phyloP scores from a whole-genome alignment of 2,329 filamentous ascomycete species.

The Polytolypa hystricis region DNA sequence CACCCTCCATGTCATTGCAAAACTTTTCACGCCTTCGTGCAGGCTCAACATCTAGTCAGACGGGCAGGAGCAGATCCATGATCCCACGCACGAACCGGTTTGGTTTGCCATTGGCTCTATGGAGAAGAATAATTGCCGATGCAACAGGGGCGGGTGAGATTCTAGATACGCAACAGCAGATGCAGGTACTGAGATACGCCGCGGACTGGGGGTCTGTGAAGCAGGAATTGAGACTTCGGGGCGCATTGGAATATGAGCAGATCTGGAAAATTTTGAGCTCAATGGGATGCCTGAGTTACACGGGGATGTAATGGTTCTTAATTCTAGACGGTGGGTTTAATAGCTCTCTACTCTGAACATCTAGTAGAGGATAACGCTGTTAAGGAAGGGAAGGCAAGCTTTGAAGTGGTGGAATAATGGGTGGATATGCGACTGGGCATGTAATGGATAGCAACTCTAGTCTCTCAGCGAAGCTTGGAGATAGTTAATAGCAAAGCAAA shows the following conservation, averaged over 20 bases:
- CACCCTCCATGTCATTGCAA: no score
- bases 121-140: constrained; percentile 21
- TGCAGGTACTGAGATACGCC: constrained; percentile 21
- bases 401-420: no score
- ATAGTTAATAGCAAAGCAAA: neutral
- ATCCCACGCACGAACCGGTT: constrained; percentile 14
- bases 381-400: no score
- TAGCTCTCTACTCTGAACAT: no score
- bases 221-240: constrained; percentile 20
- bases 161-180: constrained; percentile 20
- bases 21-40: neutral
- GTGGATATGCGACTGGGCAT: no score
- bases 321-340: no score
- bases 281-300: constrained; percentile 23
- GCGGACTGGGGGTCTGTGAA: constrained; percentile 21
- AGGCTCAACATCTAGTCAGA: neutral
- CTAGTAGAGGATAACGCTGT: no score
- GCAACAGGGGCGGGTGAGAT: constrained; percentile 17
- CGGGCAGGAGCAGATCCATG: neutral
- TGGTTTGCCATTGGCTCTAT: constrained; percentile 19
- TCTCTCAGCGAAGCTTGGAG: no score
- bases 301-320: no score
- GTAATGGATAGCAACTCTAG: no score
- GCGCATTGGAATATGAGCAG: constrained; percentile 21
- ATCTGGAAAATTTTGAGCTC: constrained; percentile 26